A percentile compares a stretch with the other conserved stretches of the same genome.
phyloP scores from a whole-genome alignment of 2,329 filamentous ascomycete species.

The Lecanicillium sp. region DNA sequence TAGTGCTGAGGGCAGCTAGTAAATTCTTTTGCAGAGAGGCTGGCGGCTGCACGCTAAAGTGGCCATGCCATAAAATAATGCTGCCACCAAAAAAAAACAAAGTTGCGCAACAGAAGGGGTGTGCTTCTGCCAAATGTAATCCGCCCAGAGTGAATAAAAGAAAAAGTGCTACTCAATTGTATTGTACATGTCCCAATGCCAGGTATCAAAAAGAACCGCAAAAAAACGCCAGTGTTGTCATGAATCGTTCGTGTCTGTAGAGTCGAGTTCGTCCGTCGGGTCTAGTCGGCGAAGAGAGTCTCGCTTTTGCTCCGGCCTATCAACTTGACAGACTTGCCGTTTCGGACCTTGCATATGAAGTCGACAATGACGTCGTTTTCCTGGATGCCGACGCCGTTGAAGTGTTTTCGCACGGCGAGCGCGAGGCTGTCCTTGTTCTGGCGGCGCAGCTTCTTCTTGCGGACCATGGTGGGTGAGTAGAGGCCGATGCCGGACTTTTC shows the following conservation, averaged over 20 bases:
- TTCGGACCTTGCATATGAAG: conserved; percentile 62
- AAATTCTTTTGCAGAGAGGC: background rate
- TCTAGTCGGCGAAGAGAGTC: conserved; percentile 12
- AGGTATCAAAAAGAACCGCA: conserved; percentile 12
- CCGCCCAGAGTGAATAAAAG: background rate
- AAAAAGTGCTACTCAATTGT: background rate
- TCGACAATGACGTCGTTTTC: conserved; percentile 81
- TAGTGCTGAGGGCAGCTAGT: too few species aligned
- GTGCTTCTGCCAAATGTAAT: background rate
- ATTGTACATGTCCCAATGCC: conserved; percentile 3
- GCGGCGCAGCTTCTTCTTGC: conserved; percentile 56
- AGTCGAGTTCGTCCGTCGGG: background rate
- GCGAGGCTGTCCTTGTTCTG: conserved; percentile 69
- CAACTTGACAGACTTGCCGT: conserved; percentile 24
- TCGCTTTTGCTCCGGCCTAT: conserved; percentile 21
- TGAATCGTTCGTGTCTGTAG: conserved; percentile 7
- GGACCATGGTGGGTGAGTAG: conserved; percentile 70
- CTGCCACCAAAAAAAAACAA: background rate
- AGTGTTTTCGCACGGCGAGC: conserved; percentile 70
- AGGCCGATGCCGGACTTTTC: conserved; percentile 59
- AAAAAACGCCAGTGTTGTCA: conserved; percentile 13
- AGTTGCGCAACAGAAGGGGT: background rate
- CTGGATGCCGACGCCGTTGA: conserved; percentile 71
- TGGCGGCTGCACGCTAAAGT: conserved; percentile 1
- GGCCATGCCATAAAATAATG: background rate